A percentile compares a stretch with the other conserved stretches of the same genome.
Evolutionary conservation across 2,329 filamentous ascomycete species (phyloP).

Genomic region (Colletotrichum sp.): DNA sequence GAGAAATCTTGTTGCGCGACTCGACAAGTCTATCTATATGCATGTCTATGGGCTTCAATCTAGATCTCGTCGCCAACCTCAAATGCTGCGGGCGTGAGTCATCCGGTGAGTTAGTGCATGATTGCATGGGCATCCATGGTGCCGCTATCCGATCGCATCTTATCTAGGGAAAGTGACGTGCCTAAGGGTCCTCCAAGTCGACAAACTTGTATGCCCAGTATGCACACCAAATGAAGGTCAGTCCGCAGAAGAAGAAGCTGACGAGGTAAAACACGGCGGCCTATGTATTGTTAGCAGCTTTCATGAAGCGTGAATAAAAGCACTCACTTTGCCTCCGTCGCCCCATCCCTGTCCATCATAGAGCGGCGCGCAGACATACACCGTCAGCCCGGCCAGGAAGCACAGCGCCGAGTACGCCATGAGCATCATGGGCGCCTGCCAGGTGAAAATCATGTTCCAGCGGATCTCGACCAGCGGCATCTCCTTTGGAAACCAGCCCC

Average conservation of each 20-base stretch:
- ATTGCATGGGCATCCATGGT: neutral
- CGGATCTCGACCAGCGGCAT: conserved; percentile 23
- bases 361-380: conserved; percentile 27
- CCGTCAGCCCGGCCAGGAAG: conserved; percentile 25
- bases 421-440: conserved; percentile 33
- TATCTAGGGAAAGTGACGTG: neutral
- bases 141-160: neutral
- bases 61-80: neutral
- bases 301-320: neutral
- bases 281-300: neutral
- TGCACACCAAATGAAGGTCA: conserved; percentile 29
- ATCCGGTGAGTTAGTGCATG: neutral
- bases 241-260: conserved; percentile 21
- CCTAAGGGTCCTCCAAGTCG: conserved; percentile 17
- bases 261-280: conserved; percentile 25
- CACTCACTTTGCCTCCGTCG: conserved; percentile 23
- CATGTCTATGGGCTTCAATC: neutral
- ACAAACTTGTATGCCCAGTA: conserved; percentile 31
- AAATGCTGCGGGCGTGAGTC: conserved; percentile 7
- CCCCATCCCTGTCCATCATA: conserved; percentile 22
- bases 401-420: conserved; percentile 28
- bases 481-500: conserved; percentile 17
- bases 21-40: neutral
- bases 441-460: conserved; percentile 34
- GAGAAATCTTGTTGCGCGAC: neutral